phyloP scores from a whole-genome alignment of 2,329 filamentous ascomycete species.

The Neonectria neomacrospora region DNA sequence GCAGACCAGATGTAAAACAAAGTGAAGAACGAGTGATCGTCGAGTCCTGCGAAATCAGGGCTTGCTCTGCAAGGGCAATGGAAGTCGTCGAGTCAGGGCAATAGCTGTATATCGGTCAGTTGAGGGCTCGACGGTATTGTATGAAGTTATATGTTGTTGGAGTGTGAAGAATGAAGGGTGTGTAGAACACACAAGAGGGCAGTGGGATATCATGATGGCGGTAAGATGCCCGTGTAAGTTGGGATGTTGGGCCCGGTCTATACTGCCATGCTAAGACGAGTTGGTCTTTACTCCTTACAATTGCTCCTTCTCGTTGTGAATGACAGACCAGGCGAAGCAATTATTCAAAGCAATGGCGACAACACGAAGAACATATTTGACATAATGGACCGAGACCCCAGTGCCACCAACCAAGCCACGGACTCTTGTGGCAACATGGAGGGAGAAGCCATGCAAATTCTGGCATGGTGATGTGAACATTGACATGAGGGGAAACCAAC shows the following conservation, averaged over 20 bases:
- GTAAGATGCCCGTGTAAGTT: not conserved
- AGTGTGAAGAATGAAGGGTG: not conserved
- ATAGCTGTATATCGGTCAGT: conserved; percentile 18
- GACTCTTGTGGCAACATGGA: not conserved
- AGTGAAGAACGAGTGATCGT: conserved; percentile 22
- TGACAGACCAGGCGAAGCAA: conserved; percentile 5
- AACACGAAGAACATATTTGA: not conserved
- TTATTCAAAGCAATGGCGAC: conserved; percentile 5
- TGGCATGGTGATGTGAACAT: conserved; percentile 7
- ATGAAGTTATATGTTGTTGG: conserved; percentile 5
- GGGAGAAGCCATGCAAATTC: not conserved
- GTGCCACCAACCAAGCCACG: not conserved
- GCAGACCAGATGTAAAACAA: conserved; percentile 25
- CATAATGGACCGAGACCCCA: conserved; percentile 4
- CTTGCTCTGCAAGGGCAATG: conserved; percentile 22
- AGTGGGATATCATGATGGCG: not conserved
- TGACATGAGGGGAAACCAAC: conserved; percentile 31
- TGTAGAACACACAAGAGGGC: not conserved
- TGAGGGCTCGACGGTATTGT: not conserved
- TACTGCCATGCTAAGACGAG: not conserved
- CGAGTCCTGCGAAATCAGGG: conserved; percentile 1
- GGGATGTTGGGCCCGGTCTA: not conserved
- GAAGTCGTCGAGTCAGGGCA: conserved; percentile 10
- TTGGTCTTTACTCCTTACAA: conserved; percentile 8
- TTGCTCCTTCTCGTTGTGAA: conserved; percentile 14